These are phyloP conservation scores for Cetradonia linearis DNA, from an alignment of 495 filamentous ascomycete species.

Conservation along the genomic window DNA sequence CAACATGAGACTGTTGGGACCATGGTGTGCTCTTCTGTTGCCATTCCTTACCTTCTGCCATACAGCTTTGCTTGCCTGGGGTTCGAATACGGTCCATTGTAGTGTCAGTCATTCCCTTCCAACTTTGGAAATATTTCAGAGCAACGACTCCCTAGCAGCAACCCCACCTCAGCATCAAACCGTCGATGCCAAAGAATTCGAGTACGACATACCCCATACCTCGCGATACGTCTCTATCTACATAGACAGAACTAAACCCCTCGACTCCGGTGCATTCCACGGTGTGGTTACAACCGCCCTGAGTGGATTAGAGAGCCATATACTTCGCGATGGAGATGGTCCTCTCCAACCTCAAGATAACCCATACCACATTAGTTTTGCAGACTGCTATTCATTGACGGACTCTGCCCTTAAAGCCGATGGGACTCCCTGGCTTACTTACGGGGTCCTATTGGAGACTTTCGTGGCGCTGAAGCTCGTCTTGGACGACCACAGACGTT, in stretches of 20 bases:
- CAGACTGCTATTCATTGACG: not conserved
- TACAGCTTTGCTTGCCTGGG: not conserved
- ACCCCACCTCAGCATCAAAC: not conserved
- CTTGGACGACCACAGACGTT: conserved; percentile 1
- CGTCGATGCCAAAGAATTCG: not conserved
- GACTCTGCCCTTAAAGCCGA: not conserved
- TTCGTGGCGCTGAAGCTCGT: not conserved
- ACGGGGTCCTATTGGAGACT: not conserved
- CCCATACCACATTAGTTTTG: not conserved
- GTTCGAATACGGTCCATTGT: not conserved
- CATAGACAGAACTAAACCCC: not conserved
- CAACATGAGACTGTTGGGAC: not conserved
- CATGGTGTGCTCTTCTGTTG: not conserved
- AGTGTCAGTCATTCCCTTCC: not conserved
- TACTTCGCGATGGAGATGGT: not conserved
- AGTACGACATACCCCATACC: not conserved
- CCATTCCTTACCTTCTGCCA: not conserved
- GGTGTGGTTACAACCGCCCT: not conserved
- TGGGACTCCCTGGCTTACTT: not conserved
- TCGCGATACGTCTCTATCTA: not conserved
- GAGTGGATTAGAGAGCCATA: not conserved
- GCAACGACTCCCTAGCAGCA: not conserved
- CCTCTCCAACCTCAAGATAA: not conserved
- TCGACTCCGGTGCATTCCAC: not conserved
- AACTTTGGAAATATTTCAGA: not conserved